A percentile compares a stretch with the other conserved stretches of the same genome.
These are phyloP conservation scores for Rhodomyrtus tomentosa DNA, from an alignment of 345 rosid genomes.

Conservation along the genomic window DNA sequence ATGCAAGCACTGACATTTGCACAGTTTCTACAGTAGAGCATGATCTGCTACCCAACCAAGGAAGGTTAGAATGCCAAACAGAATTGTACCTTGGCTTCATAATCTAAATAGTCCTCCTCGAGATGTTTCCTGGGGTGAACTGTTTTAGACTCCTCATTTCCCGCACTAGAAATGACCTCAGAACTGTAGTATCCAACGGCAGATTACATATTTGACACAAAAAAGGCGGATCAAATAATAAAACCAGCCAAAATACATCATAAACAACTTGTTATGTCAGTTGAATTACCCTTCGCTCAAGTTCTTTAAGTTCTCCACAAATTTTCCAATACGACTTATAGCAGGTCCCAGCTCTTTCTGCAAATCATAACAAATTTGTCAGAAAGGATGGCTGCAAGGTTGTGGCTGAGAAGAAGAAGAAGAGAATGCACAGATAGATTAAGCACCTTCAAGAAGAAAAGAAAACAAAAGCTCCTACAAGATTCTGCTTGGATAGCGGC, in stretches of 20 bases:
- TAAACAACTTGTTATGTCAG: background rate
- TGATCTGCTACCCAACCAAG: background rate
- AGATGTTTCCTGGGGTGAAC: conserved; percentile 67
- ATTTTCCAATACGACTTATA: conserved; percentile 52
- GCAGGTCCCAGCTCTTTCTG: conserved; percentile 84
- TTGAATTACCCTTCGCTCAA: conserved; percentile 49
- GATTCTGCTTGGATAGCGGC: background rate
- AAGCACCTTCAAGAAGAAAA: background rate
- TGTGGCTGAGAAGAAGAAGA: background rate
- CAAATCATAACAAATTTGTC: background rate
- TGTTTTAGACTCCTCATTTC: conserved; percentile 37
- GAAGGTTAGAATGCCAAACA: background rate
- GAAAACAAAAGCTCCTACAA: background rate
- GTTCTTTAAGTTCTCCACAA: conserved; percentile 80
- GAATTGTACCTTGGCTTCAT: conserved; percentile 69
- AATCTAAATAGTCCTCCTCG: conserved; percentile 84
- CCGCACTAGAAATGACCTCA: conserved; percentile 27
- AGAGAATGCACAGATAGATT: background rate
- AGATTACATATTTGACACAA: background rate
- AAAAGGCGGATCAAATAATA: background rate
- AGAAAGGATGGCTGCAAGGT: background rate
- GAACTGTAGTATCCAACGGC: conserved; percentile 32
- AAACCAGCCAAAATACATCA: background rate
- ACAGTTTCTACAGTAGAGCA: background rate
- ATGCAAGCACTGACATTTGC: background rate